Conservation (phyloP, 106 monocot genomes). For the Posidonia australis region DNA sequence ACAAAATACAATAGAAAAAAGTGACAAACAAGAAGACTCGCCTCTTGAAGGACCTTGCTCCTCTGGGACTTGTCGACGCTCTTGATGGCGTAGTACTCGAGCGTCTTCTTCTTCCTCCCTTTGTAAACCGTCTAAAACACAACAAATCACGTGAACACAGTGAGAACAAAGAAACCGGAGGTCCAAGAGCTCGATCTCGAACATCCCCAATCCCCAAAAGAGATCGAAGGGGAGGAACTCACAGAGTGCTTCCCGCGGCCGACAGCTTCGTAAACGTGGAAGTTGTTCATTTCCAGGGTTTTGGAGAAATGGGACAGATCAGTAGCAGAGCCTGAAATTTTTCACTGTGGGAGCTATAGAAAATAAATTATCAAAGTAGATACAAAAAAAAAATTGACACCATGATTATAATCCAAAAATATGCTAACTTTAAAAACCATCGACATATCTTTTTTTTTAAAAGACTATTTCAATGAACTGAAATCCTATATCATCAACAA, state of each 20-base stretch:
- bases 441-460: too few species aligned
- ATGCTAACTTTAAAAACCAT: too few species aligned
- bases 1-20: neutral
- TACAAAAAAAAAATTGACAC: too few species aligned
- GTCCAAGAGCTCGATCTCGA: too few species aligned
- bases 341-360: too few species aligned
- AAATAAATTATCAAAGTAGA: too few species aligned
- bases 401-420: too few species aligned
- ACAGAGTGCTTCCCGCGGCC: constrained; percentile 96
- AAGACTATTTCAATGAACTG: too few species aligned
- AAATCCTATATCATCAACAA: too few species aligned
- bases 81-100: constrained; percentile 93
- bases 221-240: constrained; percentile 1
- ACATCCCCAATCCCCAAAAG: constrained; percentile 8
- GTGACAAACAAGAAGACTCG: constrained; percentile 19
- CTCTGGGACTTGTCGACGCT: constrained; percentile 96
- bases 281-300: constrained; percentile 63
- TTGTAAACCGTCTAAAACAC: constrained; percentile 66
- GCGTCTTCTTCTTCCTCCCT: constrained; percentile 92
- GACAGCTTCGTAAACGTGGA: constrained; percentile 91
- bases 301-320: too few species aligned
- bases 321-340: too few species aligned
- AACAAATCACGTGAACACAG: neutral
- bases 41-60: constrained; percentile 84
- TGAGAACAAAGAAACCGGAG: neutral